phyloP scores from a whole-genome alignment of 257 asterid genomes.

The Gynochthodes officinalis region DNA sequence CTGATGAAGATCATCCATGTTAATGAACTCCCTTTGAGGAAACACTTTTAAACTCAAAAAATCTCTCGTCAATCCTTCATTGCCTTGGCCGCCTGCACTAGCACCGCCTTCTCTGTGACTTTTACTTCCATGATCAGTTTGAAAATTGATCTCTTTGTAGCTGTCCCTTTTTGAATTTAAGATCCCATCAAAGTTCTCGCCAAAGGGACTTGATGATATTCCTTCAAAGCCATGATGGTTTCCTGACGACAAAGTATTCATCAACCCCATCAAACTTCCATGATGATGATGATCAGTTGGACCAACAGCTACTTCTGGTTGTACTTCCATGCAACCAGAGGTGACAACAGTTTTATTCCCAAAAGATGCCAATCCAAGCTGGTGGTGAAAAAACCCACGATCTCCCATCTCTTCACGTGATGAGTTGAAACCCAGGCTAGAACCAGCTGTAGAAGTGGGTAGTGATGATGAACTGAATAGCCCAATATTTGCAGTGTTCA shows the following conservation, averaged over 20 bases:
- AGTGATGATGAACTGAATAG: slow-evolving; percentile 39
- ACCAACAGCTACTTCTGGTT: background rate
- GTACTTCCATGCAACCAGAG: slow-evolving; percentile 35
- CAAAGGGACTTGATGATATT: background rate
- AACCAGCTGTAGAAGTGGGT: slow-evolving; percentile 34
- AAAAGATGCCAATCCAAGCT: slow-evolving; percentile 9
- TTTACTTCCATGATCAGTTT: slow-evolving; percentile 8
- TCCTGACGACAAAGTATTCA: slow-evolving; percentile 6
- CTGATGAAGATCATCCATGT: slow-evolving; percentile 43
- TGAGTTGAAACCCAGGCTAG: slow-evolving; percentile 31
- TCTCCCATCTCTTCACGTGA: slow-evolving; percentile 43
- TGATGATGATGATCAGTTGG: background rate
- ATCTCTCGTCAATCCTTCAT: slow-evolving; percentile 54
- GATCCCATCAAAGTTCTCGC: background rate
- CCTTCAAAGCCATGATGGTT: slow-evolving; percentile 3
- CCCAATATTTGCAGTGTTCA: slow-evolving; percentile 23
- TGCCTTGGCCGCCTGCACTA: slow-evolving; percentile 15
- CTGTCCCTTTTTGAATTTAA: background rate
- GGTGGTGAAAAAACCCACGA: slow-evolving; percentile 16
- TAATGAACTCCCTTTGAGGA: slow-evolving; percentile 43
- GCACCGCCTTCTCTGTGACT: background rate
- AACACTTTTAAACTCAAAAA: slow-evolving; percentile 54
- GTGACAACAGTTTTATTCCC: slow-evolving; percentile 24
- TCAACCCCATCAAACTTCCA: slow-evolving; percentile 2
- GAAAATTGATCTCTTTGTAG: slow-evolving; percentile 12